Evolutionary conservation across 768 basidiomycete genomes (phyloP), one percentile per base, ranked within the genome.

Genomic region (Porpolomopsis calyptriformis): DNA sequence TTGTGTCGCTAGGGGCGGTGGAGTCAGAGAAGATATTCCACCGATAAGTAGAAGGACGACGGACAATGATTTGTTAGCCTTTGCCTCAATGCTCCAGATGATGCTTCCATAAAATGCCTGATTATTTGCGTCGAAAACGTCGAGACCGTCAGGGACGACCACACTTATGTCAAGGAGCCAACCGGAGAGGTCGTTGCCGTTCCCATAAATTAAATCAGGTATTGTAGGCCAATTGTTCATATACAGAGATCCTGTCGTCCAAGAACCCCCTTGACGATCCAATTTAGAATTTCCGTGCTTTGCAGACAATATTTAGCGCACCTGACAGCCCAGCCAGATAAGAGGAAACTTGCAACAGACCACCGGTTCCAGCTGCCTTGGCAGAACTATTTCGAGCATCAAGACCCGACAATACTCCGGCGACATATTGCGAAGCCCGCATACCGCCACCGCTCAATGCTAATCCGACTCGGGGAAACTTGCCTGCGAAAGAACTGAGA

Each of bases 401-500:
- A 38, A 84, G 59, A 1, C 68, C 79, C 11, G 64, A 69, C 16
- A 82, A 54, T 43, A 74, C 71, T 7, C 70, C 81, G 1, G 80
- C 84, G 18, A 75, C 80, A 47, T 72, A 82, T 49, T 76, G 73
- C 1, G 82, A 81, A 0, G 83, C 74, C 31, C 86, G 69, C 33
- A 80, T 71, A 0, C 84, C 84, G 11, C 81, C 81, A 2, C 86
- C 86, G 19, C 80, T 78, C 8, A 85, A 63, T 1, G 83, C 83
- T 41, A 85, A 65, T 2, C 74, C 82, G 20, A 85, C 61, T 43
- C 65, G 71, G 7, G 79, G 75, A 46, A 73, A 68, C 20, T 61
- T 57, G 2, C 53, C 60, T 33, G 58, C 53, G 56, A 78, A 73
- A 0, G 52, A 47, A 11, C 65, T 53, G n/a, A 78, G 47, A 47